Base-by-base conservation (phyloP, 2,329 filamentous ascomycete genomes). In the Nigrospora oryzae region DNA sequence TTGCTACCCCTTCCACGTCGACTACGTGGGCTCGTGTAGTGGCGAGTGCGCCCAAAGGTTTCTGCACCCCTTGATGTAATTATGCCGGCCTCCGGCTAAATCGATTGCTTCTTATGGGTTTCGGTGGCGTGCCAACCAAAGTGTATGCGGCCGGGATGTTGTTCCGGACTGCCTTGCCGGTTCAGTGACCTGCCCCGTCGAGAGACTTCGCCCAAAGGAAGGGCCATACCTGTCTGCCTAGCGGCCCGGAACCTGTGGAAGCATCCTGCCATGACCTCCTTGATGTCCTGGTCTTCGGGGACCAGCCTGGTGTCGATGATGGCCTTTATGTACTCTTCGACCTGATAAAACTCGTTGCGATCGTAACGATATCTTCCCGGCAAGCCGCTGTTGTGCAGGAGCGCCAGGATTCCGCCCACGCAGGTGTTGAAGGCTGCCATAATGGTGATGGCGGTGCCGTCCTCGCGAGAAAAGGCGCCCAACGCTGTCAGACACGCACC, bases 361-460 rank as follows among this genome's bases (percentile, higher is more conserved):
- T 77, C 65, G 41, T 67, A 67, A 28, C 72, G 65, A 50, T 75
- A 75, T 8, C 73, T 61, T 48, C 75, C 70, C 3, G 74, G 73
- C 15, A 77, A 54, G 1, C 74, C 74, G 47, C 71, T 75, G 53
- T 77, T 77, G 57, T 76, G 72, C 46, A 77, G 52, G 14, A 77
- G 60, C 3, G 71, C 74, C 5, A 77, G 61, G 7, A 76, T 53
- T 2, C 74, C 74, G 8, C 74, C 70, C 36, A 68, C 62, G 44
- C 73, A 56, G 0, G 74, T 77, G 54, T 75, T 76, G 46, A 66
- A 52, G 6, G 70, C 72, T 1, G 70, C 73, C 8, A 77, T 65
- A n/a, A 68, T 48, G 3, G 73, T 75, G 45, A 77, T 73, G 14
- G 64, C 56, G 1, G 61, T 66, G 12, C 67, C 66, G 12, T 65